Percentiles rank a stretch among this genome's conserved stretches.
These are phyloP conservation scores for Trichophaea hybrida DNA, from an alignment of 2,329 filamentous ascomycete genomes.

Conservation along the genomic window DNA sequence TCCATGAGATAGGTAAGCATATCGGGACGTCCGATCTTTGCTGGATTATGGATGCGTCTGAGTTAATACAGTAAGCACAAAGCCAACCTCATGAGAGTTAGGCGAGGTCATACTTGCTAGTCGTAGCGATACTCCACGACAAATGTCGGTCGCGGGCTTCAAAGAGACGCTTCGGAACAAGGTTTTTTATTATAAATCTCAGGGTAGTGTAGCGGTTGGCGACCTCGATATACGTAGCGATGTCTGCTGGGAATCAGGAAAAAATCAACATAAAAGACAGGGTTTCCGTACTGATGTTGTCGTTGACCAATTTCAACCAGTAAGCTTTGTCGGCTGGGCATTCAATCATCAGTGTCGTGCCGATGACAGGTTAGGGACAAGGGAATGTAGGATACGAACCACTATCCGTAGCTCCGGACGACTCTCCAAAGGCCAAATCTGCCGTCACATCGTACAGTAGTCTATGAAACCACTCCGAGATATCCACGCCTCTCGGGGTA, in stretches of 20 bases:
- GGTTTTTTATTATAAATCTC: background rate
- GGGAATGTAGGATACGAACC: background rate
- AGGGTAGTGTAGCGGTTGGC: background rate
- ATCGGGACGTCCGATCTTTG: background rate
- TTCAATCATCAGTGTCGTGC: too few relatives aligned
- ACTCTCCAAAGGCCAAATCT: conserved; percentile 19
- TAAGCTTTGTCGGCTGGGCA: conserved; percentile 17
- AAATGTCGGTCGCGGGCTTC: background rate
- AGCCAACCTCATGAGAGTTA: too few relatives aligned
- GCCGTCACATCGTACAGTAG: conserved; percentile 15
- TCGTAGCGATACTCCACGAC: background rate
- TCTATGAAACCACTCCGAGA: conserved; percentile 15
- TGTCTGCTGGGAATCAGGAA: background rate
- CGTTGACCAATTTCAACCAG: conserved; percentile 26
- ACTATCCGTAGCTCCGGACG: conserved; percentile 8
- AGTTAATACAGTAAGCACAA: too few relatives aligned
- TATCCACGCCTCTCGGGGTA: conserved; percentile 4
- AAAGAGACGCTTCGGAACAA: background rate
- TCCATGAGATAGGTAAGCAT: background rate
- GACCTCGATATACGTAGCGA: background rate
- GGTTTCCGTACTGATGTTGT: conserved; percentile 4
- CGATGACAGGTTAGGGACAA: too few relatives aligned
- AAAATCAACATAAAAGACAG: background rate
- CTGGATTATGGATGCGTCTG: background rate
- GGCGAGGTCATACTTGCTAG: background rate